Evolutionary conservation across 345 rosid species (phyloP).

Genomic region (Camelina hispida): DNA sequence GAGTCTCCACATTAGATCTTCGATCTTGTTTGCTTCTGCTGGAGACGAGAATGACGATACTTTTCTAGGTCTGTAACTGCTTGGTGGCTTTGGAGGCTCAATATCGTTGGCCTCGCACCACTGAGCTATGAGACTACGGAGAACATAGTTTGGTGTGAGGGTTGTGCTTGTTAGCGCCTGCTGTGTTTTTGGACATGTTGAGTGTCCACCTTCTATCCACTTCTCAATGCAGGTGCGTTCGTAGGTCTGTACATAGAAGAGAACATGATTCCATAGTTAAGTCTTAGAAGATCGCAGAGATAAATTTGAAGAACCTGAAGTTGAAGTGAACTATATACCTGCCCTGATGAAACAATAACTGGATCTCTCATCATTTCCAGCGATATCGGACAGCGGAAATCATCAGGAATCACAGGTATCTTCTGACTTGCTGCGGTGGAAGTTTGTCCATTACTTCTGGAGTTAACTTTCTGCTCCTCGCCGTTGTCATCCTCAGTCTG

Average conservation of each 20-base stretch:
- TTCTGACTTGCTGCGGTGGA: conserved; percentile 63
- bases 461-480: conserved; percentile 41
- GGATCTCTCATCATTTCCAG: conserved; percentile 98
- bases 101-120: conserved; percentile 95
- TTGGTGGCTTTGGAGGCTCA: conserved; percentile 85
- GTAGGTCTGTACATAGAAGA: conserved; percentile 63
- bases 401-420: conserved; percentile 80
- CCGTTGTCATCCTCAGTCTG: conserved; percentile 68
- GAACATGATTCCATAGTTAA: conserved; percentile 18
- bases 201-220: conserved; percentile 89
- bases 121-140: conserved; percentile 96
- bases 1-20: conserved; percentile 79
- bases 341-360: conserved; percentile 96
- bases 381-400: conserved; percentile 97
- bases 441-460: conserved; percentile 63
- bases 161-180: conserved; percentile 68
- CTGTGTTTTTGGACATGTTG: conserved; percentile 96
- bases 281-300: conserved; percentile 21
- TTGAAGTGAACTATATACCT: conserved; percentile 62
- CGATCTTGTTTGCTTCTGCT: conserved; percentile 75
- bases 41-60: conserved; percentile 65
- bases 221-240: conserved; percentile 95
- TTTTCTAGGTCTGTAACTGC: conserved; percentile 69
- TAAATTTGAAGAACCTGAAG: conserved; percentile 19
- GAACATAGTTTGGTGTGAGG: conserved; percentile 86